Base-by-base conservation (phyloP, 2,329 filamentous ascomycete genomes). In the Macroventuria anomochaeta region DNA sequence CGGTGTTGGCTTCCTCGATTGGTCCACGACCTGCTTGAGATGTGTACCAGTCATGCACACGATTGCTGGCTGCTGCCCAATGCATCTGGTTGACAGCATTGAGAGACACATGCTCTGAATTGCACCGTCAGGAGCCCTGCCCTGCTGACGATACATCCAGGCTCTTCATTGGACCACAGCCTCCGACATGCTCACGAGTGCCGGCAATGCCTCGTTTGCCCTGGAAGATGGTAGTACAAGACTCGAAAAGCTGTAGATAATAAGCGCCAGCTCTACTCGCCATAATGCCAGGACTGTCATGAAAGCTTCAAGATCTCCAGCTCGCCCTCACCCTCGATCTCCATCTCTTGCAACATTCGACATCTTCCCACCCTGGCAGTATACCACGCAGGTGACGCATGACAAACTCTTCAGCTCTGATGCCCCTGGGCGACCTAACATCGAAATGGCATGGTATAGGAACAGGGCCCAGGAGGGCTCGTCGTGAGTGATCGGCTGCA, bases 181-280 rank as follows among this genome's bases (percentile, higher is more conserved):
- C 17, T 51, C 53, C 23, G 53, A 40, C 46, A 50, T 58, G 39
- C 57, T 53, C 50, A 48, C 46, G 58, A 41, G 50, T 58, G 38
- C 59, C 64, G 57, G 41, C 59, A 54, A 58, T 46, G 58, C 63
- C 48, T 61, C 41, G 52, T 59, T 47, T 56, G 61, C 36, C 58
- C 55, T 57, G 49, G 59, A 17, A 59, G 47, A 56, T 40, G 37
- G 69, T 70, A 37, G 64, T 70, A 73, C 71, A 74, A 58, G 57
- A 65, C 58, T 55, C 59, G 62, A 52, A 63, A 65, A 46, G 53
- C 53, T 54, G 51, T 61, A 59, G 52, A 59, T 57, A 49, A 55
- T 70, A 64, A 72, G 72, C 72, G 72, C 72, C 69, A 61, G 62
- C 53, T 52, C 61, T 69, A 57, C 49, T 69, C 63, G 65, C 67